Percentiles rank a stretch among this genome's conserved stretches.
phyloP scores from a whole-genome alignment of 306 rosid species.

The Begonia peltatifolia region DNA sequence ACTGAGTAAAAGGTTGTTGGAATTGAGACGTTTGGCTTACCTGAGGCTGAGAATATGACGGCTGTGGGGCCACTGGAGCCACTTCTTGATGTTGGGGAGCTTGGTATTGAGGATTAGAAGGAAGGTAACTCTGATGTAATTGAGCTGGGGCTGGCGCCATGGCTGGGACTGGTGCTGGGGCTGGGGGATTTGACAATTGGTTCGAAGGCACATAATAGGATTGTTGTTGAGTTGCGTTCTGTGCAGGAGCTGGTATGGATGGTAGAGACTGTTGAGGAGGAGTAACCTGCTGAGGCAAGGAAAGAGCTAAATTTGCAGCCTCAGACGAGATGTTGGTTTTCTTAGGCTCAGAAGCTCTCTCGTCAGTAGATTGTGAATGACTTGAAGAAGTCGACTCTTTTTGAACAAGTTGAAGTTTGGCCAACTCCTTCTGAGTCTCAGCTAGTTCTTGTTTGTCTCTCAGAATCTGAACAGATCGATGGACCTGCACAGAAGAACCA shows the following conservation, averaged over 20 bases:
- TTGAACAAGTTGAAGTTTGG: slow-evolving; percentile 88
- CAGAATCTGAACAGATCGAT: slow-evolving; percentile 86
- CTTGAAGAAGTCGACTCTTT: slow-evolving; percentile 69
- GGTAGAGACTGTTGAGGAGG: slow-evolving; percentile 44
- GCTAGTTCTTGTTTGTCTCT: slow-evolving; percentile 97
- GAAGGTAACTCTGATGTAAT: slow-evolving; percentile 44
- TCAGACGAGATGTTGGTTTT: slow-evolving; percentile 52
- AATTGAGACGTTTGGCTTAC: slow-evolving; percentile 40
- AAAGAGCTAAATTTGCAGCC: slow-evolving; percentile 65
- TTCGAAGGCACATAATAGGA: slow-evolving; percentile 58
- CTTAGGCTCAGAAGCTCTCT: slow-evolving; percentile 45
- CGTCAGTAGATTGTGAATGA: slow-evolving; percentile 74
- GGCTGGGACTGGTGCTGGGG: too few species aligned
- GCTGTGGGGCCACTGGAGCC: slow-evolving; percentile 41
- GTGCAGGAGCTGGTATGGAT: slow-evolving; percentile 40
- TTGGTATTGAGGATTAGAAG: slow-evolving; percentile 60
- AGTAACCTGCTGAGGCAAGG: slow-evolving; percentile 62
- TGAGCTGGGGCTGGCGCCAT: slow-evolving; percentile 11
- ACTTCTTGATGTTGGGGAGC: slow-evolving; percentile 49
- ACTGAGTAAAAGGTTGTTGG: slow-evolving; percentile 54
- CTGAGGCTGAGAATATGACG: slow-evolving; percentile 53
- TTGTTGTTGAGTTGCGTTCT: slow-evolving; percentile 45
- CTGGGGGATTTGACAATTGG: slow-evolving; percentile 36
- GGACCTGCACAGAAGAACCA: slow-evolving; percentile 30
- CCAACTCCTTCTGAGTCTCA: slow-evolving; percentile 83